Conservation (phyloP, 2,329 filamentous ascomycete species). For the Xylariaceae sp. region DNA sequence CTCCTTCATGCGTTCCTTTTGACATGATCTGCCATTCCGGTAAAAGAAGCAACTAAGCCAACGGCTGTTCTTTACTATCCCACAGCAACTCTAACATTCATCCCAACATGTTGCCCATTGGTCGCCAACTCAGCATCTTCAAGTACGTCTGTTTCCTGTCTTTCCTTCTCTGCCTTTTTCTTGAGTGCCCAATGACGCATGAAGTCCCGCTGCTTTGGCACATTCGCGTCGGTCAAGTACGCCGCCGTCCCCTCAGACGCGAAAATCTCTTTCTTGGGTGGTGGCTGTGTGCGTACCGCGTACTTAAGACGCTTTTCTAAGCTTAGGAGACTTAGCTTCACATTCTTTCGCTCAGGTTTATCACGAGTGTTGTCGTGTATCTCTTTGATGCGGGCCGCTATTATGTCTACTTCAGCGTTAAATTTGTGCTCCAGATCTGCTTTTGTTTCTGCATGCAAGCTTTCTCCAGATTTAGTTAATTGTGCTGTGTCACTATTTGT, state of each 20-base stretch:
- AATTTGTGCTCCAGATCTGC: slow-evolving; percentile 55
- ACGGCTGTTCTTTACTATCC: background rate
- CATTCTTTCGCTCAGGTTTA: slow-evolving; percentile 77
- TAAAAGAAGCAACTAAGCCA: background rate
- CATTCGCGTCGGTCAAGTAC: slow-evolving; percentile 41
- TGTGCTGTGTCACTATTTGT: slow-evolving; percentile 42
- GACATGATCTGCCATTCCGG: background rate
- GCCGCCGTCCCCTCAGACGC: slow-evolving; percentile 34
- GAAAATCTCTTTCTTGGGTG: slow-evolving; percentile 59
- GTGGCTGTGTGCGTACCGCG: slow-evolving; percentile 69
- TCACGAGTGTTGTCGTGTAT: slow-evolving; percentile 71
- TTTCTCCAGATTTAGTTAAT: slow-evolving; percentile 36
- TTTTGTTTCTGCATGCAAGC: slow-evolving; percentile 11
- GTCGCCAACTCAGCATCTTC: background rate
- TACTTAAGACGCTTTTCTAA: slow-evolving; percentile 76
- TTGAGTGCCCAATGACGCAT: slow-evolving; percentile 52
- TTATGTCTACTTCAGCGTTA: slow-evolving; percentile 72
- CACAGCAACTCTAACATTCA: slow-evolving; percentile 8
- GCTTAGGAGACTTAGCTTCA: slow-evolving; percentile 76
- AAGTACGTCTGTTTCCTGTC: background rate
- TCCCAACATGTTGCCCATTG: background rate
- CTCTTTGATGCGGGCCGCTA: slow-evolving; percentile 64
- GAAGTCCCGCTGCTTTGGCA: slow-evolving; percentile 54
- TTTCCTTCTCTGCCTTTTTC: slow-evolving; percentile 24
- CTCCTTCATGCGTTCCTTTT: background rate